Base-by-base conservation (phyloP, 1,284 basidiomycete species). In the Ceratobasidium sp. region DNA sequence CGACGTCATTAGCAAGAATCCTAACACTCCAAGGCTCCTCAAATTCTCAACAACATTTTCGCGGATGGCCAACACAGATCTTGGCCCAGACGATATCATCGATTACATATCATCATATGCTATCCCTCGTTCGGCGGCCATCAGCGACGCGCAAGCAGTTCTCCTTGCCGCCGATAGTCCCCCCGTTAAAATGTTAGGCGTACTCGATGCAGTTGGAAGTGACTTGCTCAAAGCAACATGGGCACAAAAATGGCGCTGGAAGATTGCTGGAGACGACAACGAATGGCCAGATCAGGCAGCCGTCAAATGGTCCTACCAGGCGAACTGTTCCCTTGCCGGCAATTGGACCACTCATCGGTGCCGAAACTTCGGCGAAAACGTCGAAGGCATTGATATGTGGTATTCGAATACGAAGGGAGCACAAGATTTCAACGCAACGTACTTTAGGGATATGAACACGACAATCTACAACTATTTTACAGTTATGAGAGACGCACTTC, bases 11-110 rank as follows among this genome's bases (percentile, higher is more conserved):
- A 38, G 40, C 17, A 47, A 35, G n/a, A 38, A 50, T 43, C 32
- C n/a, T 22, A 34, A 68, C 10, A 56, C 32, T 4, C 65, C 65
- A 25, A 52, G 53, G 0, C 27, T 40, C 25, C 22, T 68, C 12
- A 68, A 68, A 25, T 52, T 68, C 32, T 68, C 65, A 15, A 68
- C 65, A n/a, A 68, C 42, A 8, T 68, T 68, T 32, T 68, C 65
- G 15, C 43, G 65, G 29, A 68, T 68, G 65, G 65, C 65, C 42
- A 68, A 68, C n/a, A 68, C 65, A 8, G 65, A 68, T 29, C 54
- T 68, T 22, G 65, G 65, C 15, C 34, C 40, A 35, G 65, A 68
- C 45, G 65, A 68, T 34, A 49, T 68, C 17, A 25, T 68, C n/a
- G 54, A 68, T 22, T 68, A 68, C n/a, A 68, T 68, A 10, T 68